phyloP scores from a whole-genome alignment of 2,329 filamentous ascomycete species.

The Trichoderma sp. region DNA sequence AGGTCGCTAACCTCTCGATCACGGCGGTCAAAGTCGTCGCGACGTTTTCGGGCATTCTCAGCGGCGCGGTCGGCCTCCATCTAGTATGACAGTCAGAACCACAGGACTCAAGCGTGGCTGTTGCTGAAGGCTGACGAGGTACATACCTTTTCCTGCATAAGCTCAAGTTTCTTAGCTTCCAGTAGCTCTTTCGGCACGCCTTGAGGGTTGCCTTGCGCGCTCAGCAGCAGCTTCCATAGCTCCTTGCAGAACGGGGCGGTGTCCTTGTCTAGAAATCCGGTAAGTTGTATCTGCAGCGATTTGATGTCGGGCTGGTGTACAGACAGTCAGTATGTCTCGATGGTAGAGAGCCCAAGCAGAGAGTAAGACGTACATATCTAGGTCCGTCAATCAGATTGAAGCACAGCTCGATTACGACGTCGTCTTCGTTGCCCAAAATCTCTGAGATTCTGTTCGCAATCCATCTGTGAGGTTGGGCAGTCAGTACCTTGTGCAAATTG shows the following conservation, averaged over 20 bases:
- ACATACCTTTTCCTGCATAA: constrained; percentile 88
- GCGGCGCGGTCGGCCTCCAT: constrained; percentile 80
- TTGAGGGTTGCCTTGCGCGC: constrained; percentile 83
- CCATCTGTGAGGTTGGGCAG: constrained; percentile 64
- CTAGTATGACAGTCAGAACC: constrained; percentile 47
- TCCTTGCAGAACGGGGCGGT: constrained; percentile 89
- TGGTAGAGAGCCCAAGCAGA: neutral
- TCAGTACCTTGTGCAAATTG: constrained; percentile 23
- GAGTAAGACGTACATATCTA: constrained; percentile 60
- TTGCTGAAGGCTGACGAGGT: neutral
- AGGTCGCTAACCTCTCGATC: constrained; percentile 71
- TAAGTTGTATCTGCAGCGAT: constrained; percentile 88
- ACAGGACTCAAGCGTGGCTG: neutral
- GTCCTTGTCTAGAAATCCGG: constrained; percentile 92
- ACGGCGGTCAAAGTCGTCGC: constrained; percentile 70
- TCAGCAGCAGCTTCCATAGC: constrained; percentile 87
- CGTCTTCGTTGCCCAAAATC: constrained; percentile 89
- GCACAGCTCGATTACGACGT: constrained; percentile 88
- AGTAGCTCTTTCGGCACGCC: constrained; percentile 93
- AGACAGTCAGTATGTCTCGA: constrained; percentile 28
- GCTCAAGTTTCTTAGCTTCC: constrained; percentile 92
- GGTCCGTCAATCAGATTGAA: constrained; percentile 71
- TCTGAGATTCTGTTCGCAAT: constrained; percentile 85
- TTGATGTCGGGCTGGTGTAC: constrained; percentile 84
- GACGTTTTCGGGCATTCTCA: constrained; percentile 70